Percentiles rank a stretch among this genome's conserved stretches.
Evolutionary conservation across 768 basidiomycete species (phyloP).

Genomic region (Amanita brunnescens): DNA sequence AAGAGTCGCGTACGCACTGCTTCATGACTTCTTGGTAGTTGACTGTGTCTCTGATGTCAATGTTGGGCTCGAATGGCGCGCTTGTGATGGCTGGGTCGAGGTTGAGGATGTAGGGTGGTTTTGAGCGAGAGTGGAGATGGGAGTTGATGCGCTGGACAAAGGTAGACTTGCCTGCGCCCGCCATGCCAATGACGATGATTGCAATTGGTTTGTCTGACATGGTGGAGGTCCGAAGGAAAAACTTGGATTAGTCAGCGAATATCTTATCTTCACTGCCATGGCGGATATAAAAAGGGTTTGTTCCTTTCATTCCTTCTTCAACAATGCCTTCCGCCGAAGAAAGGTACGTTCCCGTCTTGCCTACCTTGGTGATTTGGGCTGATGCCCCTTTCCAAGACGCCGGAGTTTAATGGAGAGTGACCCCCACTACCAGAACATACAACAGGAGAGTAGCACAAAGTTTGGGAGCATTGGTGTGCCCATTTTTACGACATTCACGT

Average conservation of each 20-base stretch:
- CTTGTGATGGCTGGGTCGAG: slow-evolving; percentile 93
- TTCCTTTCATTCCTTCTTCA: neutral
- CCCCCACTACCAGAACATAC: neutral
- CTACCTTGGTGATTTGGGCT: neutral
- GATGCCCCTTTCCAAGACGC: neutral
- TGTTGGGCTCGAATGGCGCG: slow-evolving; percentile 91
- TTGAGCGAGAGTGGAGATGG: slow-evolving; percentile 65
- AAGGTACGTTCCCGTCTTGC: neutral
- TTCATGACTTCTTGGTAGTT: slow-evolving; percentile 99
- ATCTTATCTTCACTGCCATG: neutral
- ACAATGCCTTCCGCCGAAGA: neutral
- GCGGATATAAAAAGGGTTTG: neutral
- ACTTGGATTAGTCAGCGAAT: neutral
- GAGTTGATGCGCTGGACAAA: slow-evolving; percentile 94
- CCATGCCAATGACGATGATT: slow-evolving; percentile 93
- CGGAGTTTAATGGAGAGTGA: neutral
- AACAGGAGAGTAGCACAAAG: neutral
- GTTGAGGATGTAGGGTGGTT: slow-evolving; percentile 91
- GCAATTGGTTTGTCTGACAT: slow-evolving; percentile 51
- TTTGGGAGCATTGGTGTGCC: slow-evolving; percentile 1
- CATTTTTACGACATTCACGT: neutral
- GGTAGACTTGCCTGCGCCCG: slow-evolving; percentile 95
- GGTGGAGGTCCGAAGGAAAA: neutral
- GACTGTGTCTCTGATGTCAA: slow-evolving; percentile 96
- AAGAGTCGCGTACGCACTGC: slow-evolving; percentile 61